Evolutionary conservation across 352 stramenopile genomes (phyloP).

Genomic region (Phytophthora quininea): DNA sequence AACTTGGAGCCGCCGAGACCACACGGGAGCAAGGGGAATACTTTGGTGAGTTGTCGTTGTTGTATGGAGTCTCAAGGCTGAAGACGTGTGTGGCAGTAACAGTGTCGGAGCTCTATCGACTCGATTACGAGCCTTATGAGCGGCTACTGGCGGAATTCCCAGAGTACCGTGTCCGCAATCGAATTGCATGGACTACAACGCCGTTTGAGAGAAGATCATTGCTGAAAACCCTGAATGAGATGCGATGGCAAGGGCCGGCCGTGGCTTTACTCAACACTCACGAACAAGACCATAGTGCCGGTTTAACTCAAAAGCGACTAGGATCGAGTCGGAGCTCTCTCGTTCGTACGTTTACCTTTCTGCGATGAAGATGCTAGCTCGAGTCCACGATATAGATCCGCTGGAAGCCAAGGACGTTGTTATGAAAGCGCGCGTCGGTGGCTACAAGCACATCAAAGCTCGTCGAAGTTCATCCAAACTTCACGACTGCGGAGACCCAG

Average conservation of each 20-base stretch:
- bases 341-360: constrained; percentile 34
- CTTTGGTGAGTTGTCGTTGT: constrained; percentile 57
- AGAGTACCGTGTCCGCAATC: constrained; percentile 51
- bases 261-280: not conserved
- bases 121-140: constrained; percentile 62
- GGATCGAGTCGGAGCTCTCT: not conserved
- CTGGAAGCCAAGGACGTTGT: constrained; percentile 56
- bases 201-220: not conserved
- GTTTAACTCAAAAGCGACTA: not conserved
- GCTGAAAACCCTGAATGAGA: not conserved
- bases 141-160: constrained; percentile 63
- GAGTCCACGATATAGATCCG: constrained; percentile 36
- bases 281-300: too few species aligned
- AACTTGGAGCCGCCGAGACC: constrained; percentile 43
- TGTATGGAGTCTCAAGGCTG: constrained; percentile 53
- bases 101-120: constrained; percentile 58
- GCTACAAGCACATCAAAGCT: constrained; percentile 1
- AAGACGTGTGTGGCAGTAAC: constrained; percentile 63
- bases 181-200: constrained; percentile 45
- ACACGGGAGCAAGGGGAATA: constrained; percentile 54
- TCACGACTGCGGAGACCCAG: too few species aligned
- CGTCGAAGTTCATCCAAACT: too few species aligned
- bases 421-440: not conserved
- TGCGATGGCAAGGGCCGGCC: not conserved
- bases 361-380: constrained; percentile 50